These are phyloP conservation scores for Silene conica DNA, from an alignment of 148 eudicot genomes.

Conservation along the genomic window DNA sequence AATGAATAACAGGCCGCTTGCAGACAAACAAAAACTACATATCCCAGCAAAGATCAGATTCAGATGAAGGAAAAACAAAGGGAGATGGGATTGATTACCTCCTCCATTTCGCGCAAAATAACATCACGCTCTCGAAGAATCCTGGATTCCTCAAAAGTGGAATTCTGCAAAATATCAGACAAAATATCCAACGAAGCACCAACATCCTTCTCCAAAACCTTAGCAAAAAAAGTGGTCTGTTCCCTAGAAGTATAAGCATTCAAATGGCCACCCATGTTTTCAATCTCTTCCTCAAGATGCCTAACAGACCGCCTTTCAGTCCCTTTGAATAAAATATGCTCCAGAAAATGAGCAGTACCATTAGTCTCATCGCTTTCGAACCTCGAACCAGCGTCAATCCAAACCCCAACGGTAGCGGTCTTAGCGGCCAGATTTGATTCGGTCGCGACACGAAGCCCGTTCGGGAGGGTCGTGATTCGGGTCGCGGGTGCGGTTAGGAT, in stretches of 20 bases:
- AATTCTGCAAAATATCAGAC: slow-evolving; percentile 89
- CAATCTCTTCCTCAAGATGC: slow-evolving; percentile 73
- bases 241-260: slow-evolving; percentile 89
- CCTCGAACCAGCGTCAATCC: slow-evolving; percentile 80
- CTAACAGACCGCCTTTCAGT: slow-evolving; percentile 49
- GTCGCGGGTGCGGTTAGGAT: slow-evolving; percentile 57
- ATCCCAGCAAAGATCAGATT: no score
- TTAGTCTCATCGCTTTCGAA: slow-evolving; percentile 64
- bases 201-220: slow-evolving; percentile 66
- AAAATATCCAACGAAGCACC: slow-evolving; percentile 61
- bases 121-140: slow-evolving; percentile 75
- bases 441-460: slow-evolving; percentile 73
- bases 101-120: slow-evolving; percentile 91
- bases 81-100: slow-evolving; percentile 38
- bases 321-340: slow-evolving; percentile 83
- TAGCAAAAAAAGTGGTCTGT: slow-evolving; percentile 81
- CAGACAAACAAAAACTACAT: no score
- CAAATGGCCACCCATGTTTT: slow-evolving; percentile 89
- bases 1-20: no score
- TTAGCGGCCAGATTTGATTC: slow-evolving; percentile 45
- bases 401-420: slow-evolving; percentile 86
- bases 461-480: slow-evolving; percentile 56
- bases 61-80: no score
- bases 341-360: slow-evolving; percentile 75
- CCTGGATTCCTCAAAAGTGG: slow-evolving; percentile 53